Conservation (phyloP, 257 asterid species). For the Nicotiana tomentosiformis region DNA sequence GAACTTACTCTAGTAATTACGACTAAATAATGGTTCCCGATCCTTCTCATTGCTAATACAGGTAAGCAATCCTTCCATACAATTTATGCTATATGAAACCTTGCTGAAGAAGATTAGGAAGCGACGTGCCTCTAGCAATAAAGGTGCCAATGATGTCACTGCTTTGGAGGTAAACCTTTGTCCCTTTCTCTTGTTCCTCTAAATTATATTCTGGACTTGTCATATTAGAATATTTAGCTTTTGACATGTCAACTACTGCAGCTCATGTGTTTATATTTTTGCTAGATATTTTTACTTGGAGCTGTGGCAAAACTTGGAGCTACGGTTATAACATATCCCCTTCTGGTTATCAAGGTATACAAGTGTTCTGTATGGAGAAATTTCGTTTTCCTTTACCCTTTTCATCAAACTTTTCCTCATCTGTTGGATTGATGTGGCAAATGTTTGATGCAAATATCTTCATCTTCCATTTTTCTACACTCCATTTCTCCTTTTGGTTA, state of each 20-base stretch:
- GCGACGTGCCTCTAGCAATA: conserved; percentile 41
- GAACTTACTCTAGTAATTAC: conserved; percentile 15
- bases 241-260: neutral
- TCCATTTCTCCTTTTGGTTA: neutral
- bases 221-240: neutral
- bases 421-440: neutral
- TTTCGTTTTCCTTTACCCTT: neutral
- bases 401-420: neutral
- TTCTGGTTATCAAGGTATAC: conserved; percentile 85
- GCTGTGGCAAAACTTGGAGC: conserved; percentile 99
- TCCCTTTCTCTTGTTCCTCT: conserved; percentile 7
- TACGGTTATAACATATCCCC: conserved; percentile 90
- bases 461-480: neutral
- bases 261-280: neutral
- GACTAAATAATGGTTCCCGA: conserved; percentile 24
- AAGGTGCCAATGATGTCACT: conserved; percentile 49
- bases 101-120: conserved; percentile 75
- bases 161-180: conserved; percentile 68
- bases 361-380: neutral
- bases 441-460: neutral
- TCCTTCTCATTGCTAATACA: conserved; percentile 30
- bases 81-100: conserved; percentile 93
- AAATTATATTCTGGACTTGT: neutral
- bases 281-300: conserved; percentile 87
- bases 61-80: conserved; percentile 98